Base-by-base conservation (phyloP, 805 yeast genomes). In the Saccharomycopsis selenospora region DNA sequence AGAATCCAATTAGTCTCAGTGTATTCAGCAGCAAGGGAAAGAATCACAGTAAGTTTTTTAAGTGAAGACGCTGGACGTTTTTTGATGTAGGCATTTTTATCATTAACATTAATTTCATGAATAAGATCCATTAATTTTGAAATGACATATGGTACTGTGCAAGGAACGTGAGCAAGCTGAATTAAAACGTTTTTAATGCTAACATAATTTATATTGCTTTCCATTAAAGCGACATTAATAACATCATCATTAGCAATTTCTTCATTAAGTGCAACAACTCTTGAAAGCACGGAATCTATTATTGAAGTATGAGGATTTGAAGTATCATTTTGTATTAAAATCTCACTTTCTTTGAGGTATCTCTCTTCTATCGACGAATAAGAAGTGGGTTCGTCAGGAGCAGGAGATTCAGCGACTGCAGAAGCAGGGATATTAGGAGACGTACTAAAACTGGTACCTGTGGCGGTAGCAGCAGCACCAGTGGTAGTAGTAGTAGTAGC, bases 1-100 rank as follows among this genome's bases (percentile, higher is more conserved):
- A 43, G 22, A 17, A 45, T 25, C 56, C 56, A 53, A 24, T 45
- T 53, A 2, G 51, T 40, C 40, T 53, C 56, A 2, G 51, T 48
- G 42, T 43, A 50, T 24, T 50, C 56, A 6, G 51, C 33, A 1
- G 48, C 23, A 14, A 53, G 28, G 13, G 25, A 10, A 13, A 40
- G 14, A 14, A 53, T 18, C 4, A 50, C 20, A 17, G 40, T 47
- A 7, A 52, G 47, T 22, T 47, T 47, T 17, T 52, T 46, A 1
- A 49, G 20, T 4, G 53, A 47, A 7, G 42, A 10, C 18, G 49
- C 50, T 10, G 46, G 23, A 24, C 55, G 25, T 22, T 47, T 47
- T 36, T 47, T 48, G 33, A 53, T 53, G 36, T 47, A 50, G 4
- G 41, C 40, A 41, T 38, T 43, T 3, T 43, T 36, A 33, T 50